Percentiles rank a stretch among this genome's conserved stretches.
Evolutionary conservation across 2,329 filamentous ascomycete species (phyloP).

Genomic region (Lachnellula arida): DNA sequence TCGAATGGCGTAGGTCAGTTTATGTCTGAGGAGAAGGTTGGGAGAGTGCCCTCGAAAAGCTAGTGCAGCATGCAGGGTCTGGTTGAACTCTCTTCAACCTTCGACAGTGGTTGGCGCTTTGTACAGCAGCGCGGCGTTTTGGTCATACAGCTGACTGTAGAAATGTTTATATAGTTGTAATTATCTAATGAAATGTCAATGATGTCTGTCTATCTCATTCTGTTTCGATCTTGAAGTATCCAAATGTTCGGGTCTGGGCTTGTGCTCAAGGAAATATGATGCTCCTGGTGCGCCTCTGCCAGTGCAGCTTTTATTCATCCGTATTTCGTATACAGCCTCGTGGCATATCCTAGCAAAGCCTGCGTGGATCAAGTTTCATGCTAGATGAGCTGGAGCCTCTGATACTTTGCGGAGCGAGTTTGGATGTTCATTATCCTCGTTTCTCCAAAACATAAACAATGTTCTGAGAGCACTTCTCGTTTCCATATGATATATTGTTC

Average conservation of each 20-base stretch:
- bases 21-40: not conserved
- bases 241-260: not conserved
- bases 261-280: not conserved
- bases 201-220: not conserved
- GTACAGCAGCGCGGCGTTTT: not conserved
- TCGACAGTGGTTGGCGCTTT: not conserved
- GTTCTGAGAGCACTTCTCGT: too few relatives aligned
- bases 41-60: conserved; percentile 18
- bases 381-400: too few relatives aligned
- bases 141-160: not conserved
- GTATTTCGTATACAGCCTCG: too few relatives aligned
- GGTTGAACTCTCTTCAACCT: not conserved
- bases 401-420: too few relatives aligned
- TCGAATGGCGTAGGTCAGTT: conserved; percentile 23
- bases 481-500: too few relatives aligned
- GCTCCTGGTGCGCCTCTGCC: not conserved
- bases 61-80: conserved; percentile 28
- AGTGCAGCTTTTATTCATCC: not conserved
- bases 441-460: too few relatives aligned
- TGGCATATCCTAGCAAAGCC: too few relatives aligned
- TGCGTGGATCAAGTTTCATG: too few relatives aligned
- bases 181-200: not conserved
- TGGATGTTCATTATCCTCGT: too few relatives aligned
- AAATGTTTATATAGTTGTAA: not conserved
- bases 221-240: not conserved